Evolutionary conservation across 2,329 filamentous ascomycete genomes (phyloP).

Genomic region (Claviceps sp.): DNA sequence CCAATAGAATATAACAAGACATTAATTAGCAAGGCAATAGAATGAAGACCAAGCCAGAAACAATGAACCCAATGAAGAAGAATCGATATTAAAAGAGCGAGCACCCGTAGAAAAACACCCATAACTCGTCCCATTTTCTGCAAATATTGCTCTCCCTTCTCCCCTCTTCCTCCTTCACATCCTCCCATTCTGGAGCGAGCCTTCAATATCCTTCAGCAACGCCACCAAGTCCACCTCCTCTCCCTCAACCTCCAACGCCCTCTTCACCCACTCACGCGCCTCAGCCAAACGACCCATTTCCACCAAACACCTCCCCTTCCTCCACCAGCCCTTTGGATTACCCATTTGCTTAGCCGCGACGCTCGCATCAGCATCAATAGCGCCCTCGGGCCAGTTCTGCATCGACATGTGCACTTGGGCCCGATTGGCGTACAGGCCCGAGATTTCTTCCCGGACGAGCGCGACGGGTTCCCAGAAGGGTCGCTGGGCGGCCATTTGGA

Average conservation of each 20-base stretch:
- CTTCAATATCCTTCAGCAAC: constrained; percentile 50
- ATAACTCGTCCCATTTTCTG: not conserved
- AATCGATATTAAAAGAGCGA: too few relatives aligned
- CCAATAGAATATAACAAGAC: too few relatives aligned
- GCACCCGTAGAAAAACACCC: not conserved
- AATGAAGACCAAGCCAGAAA: too few relatives aligned
- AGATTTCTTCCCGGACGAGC: constrained; percentile 73
- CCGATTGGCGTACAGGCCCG: constrained; percentile 69
- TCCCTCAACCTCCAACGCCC: constrained; percentile 72
- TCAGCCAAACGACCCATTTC: constrained; percentile 87
- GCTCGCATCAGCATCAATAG: constrained; percentile 77
- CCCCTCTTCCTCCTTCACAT: not conserved
- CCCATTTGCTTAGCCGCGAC: constrained; percentile 76
- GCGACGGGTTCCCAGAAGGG: constrained; percentile 81
- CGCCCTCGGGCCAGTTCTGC: constrained; percentile 70
- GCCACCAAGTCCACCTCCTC: constrained; percentile 50
- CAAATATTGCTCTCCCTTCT: not conserved
- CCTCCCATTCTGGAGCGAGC: constrained; percentile 28
- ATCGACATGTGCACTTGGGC: constrained; percentile 81
- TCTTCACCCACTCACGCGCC: constrained; percentile 64
- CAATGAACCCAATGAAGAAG: too few relatives aligned
- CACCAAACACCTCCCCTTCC: constrained; percentile 66
- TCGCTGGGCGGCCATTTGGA: constrained; percentile 74
- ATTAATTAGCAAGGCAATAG: too few relatives aligned
- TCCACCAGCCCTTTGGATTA: constrained; percentile 93